phyloP scores from a whole-genome alignment of 225 moss, liverwort and hornwort genomes.

The Antitrichia curtipendula region DNA sequence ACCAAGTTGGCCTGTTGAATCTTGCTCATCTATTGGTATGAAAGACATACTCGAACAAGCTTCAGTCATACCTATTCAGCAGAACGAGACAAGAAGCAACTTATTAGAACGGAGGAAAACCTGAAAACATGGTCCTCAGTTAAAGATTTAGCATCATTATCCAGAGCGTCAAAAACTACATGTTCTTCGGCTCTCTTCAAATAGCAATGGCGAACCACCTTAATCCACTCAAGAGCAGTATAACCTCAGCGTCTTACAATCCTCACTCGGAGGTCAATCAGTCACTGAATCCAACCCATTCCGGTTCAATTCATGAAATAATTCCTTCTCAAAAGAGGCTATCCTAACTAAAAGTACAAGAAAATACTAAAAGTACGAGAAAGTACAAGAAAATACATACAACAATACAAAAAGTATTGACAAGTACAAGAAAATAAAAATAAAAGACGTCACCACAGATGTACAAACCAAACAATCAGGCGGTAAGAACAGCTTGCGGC shows the following conservation, averaged over 20 bases:
- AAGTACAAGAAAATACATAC: not conserved
- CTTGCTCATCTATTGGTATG: slow-evolving; percentile 22
- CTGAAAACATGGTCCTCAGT: not conserved
- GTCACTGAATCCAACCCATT: not conserved
- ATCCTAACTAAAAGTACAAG: not conserved
- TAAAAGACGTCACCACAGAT: not conserved
- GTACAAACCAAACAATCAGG: not conserved
- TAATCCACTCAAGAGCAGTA: not conserved
- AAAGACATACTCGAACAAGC: slow-evolving; percentile 97
- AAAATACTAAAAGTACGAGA: too few species aligned
- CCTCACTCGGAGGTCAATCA: not conserved
- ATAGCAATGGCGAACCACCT: not conserved
- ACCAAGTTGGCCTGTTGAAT: slow-evolving; percentile 47
- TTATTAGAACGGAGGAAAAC: not conserved
- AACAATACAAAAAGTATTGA: not conserved
- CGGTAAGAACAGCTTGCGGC: not conserved
- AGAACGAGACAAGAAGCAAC: not conserved
- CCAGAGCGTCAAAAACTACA: not conserved
- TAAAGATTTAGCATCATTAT: not conserved
- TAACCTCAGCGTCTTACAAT: not conserved
- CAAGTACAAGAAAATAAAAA: not conserved
- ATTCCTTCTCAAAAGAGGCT: not conserved
- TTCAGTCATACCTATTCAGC: slow-evolving; percentile 86
- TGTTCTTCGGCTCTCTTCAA: not conserved
- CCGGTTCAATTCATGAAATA: not conserved